Base-by-base conservation (phyloP, 768 basidiomycete genomes). In the Kondoa subrosea region DNA sequence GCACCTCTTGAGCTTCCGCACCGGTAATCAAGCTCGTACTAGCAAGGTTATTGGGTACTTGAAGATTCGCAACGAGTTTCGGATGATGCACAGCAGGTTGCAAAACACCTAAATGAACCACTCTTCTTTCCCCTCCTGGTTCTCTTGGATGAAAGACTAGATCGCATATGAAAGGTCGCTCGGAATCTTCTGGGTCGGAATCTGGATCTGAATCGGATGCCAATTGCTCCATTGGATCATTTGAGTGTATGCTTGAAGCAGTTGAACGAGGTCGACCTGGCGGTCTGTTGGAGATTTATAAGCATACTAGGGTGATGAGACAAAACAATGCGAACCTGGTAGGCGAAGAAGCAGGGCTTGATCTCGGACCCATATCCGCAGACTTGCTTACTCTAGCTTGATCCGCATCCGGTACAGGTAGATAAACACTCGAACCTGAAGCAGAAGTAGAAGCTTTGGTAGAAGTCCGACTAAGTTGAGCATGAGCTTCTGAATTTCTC, bases 81-180 rank as follows among this genome's bases (percentile, higher is more conserved):
- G 64, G 64, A 32, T 65, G 64, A 40, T 65, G 64, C 26, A 40
- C 33, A 25, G 64, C 26, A 8, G 64, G 64, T 3, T 3, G 2
- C 15, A 65, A 40, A 58, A 15, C 50, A 40, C 34, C 34, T 3
- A 65, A 40, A n/a, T 40, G 33, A 12, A 65, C 32, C 17, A n/a
- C 26, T 40, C 64, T 3, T 16, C 17, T 25, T n/a, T 64, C 25
- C 4, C 25, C 21, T 25, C 56, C 56, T 56, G 15, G 15, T 25
- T 31, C 58, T 31, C 29, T 33, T 32, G 61, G 29, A 16, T 32
- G 26, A 21, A 65, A 79, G 69, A 85, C 83, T 71, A 91, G 80
- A n/a, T 84, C 84, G 74, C 92, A 96, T 59, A 86, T 85, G 91
- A 91, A 97, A 0, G 93, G 91, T 27, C 90, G 91, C 77, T 97